A percentile compares a stretch with the other conserved stretches of the same genome.
phyloP scores from a whole-genome alignment of 257 asterid species.

The Paraleonurus japonicus region DNA sequence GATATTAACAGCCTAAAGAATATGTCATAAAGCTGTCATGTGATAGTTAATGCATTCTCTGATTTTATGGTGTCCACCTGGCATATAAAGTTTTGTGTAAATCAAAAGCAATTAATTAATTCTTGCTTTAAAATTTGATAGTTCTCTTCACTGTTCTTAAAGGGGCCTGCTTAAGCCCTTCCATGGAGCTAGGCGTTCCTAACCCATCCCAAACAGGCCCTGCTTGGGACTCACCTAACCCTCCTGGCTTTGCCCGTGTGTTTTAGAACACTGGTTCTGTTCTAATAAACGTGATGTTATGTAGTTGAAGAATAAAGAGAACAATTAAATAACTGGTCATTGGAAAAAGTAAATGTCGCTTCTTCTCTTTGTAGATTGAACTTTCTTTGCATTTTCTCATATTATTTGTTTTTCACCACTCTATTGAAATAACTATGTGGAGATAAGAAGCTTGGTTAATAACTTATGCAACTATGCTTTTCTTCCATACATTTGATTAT shows the following conservation, averaged over 20 bases:
- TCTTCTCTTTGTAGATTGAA: neutral
- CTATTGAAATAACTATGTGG: neutral
- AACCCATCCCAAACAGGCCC: neutral
- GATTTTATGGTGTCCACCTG: neutral
- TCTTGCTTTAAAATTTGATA: neutral
- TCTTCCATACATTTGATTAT: neutral
- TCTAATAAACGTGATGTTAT: neutral
- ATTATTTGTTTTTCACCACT: neutral
- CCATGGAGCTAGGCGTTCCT: neutral
- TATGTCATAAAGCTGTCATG: conserved; percentile 5
- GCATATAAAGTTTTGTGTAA: neutral
- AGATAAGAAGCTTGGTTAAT: neutral
- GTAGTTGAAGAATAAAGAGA: neutral
- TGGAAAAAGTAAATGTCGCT: neutral
- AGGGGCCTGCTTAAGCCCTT: neutral
- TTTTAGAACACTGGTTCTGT: neutral
- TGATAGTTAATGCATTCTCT: neutral
- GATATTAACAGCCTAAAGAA: neutral
- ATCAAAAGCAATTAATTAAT: neutral
- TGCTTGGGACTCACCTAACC: neutral
- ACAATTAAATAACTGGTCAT: neutral
- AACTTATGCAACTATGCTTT: neutral
- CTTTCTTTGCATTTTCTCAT: neutral
- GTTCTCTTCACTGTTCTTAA: neutral
- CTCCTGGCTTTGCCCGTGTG: neutral